These are phyloP conservation scores for Lyophyllum atratum DNA, from an alignment of 768 basidiomycete genomes.

Conservation along the genomic window DNA sequence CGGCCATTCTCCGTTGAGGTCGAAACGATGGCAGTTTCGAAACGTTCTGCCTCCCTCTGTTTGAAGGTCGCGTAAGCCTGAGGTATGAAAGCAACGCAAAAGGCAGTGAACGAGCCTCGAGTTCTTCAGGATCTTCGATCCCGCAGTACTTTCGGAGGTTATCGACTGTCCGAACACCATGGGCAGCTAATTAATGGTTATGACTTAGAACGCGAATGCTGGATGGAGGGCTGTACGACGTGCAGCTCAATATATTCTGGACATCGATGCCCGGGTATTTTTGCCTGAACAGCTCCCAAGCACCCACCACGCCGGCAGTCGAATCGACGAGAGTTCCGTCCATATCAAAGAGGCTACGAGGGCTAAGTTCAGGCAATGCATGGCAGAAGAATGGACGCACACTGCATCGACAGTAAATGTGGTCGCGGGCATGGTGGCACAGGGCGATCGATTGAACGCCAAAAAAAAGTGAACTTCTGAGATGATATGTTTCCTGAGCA, in stretches of 20 bases:
- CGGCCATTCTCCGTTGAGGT: conserved; percentile 54
- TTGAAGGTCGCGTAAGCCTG: neutral
- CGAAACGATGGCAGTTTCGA: conserved; percentile 79
- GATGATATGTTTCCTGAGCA: neutral
- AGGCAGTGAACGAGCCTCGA: conserved; percentile 51
- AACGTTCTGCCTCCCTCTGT: conserved; percentile 72
- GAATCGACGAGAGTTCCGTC: conserved; percentile 85
- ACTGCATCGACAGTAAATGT: conserved; percentile 43
- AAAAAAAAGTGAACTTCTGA: conserved; percentile 2
- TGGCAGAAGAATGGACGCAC: conserved; percentile 26
- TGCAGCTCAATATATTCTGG: conserved; percentile 62
- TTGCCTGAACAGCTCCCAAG: conserved; percentile 78
- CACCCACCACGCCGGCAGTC: conserved; percentile 78
- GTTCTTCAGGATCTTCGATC: conserved; percentile 63
- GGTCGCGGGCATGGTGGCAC: conserved; percentile 34
- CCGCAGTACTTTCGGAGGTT: conserved; percentile 75
- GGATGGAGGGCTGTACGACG: conserved; percentile 23
- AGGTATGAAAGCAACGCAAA: neutral
- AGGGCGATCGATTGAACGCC: neutral
- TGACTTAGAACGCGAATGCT: neutral
- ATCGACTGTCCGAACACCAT: conserved; percentile 84
- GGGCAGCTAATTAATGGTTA: conserved; percentile 50
- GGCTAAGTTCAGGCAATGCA: conserved; percentile 12
- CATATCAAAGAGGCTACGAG: conserved; percentile 73
- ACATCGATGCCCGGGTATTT: conserved; percentile 70